Base-by-base conservation (phyloP, 768 basidiomycete species). In the Rhizopogon vesiculosus region DNA sequence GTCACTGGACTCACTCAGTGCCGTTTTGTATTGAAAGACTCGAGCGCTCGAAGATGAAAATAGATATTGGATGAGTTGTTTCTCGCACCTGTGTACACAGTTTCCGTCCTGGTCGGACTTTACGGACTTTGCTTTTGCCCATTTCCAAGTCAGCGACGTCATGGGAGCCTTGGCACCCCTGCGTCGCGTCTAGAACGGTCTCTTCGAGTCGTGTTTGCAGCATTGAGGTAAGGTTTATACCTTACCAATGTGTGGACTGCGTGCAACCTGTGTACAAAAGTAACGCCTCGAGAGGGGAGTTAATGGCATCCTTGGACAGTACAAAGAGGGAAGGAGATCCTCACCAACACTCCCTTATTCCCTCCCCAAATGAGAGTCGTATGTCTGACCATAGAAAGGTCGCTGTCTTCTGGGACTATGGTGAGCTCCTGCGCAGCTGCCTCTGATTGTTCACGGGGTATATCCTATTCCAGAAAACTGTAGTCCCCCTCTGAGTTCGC, bases 351-450 rank as follows among this genome's bases (percentile, higher is more conserved):
- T 25, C 25, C 25, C 16, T 45, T 18, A 45, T 13, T 10, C n/a
- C 31, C 31, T 29, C 18, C 29, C 28, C 45, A 16, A 33, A 25
- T 25, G 25, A 25, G 22, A 25, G 25, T 25, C 25, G 25, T 25
- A 25, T 25, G 25, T 4, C 25, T 53, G 61, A 68, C 58, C 62
- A 63, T 25, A 57, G 63, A 38, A 64, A 70, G 25, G 78, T 80
- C 46, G 77, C 76, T 48, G 71, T 80, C 42, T 80, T 72, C 42
- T 71, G 70, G 70, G 70, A 71, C 55, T 71, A 73, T 44, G 70
- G 70, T 71, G 48, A 29, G 70, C 59, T 18, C 45, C 16, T 8
- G 12, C 25, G 12, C 29, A n/a, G 18, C 16, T 3, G 3, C 35
- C 25, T n/a, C 22, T 33, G 25, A 56, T 59, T 46, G 56, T 56